Evolutionary conservation across 2,329 filamentous ascomycete species (phyloP).

Genomic region (Colletotrichum sublineola): DNA sequence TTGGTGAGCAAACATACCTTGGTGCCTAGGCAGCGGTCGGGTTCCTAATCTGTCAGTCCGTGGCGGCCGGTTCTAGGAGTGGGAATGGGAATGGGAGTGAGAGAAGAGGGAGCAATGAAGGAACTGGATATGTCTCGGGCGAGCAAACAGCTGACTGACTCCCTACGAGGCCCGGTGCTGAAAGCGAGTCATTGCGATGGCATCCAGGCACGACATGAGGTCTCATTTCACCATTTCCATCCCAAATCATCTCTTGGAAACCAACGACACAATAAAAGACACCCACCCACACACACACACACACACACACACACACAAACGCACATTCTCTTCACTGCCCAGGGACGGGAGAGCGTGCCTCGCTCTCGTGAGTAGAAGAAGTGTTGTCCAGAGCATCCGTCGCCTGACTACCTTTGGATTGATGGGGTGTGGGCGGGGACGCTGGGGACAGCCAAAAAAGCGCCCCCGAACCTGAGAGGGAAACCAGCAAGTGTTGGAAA

Average conservation of each 20-base stretch:
- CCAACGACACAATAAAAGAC: neutral
- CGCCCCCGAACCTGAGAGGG: neutral
- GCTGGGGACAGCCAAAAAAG: neutral
- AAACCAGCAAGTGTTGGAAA: neutral
- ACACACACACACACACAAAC: no score
- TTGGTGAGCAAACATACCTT: no score
- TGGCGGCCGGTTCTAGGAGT: no score
- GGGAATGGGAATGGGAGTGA: no score
- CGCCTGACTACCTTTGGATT: neutral
- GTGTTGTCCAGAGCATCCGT: neutral
- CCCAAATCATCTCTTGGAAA: neutral
- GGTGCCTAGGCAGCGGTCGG: neutral
- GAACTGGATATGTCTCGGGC: conserved; percentile 27
- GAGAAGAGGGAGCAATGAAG: neutral
- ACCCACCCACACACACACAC: no score
- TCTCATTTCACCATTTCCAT: neutral
- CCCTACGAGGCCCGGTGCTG: conserved; percentile 22
- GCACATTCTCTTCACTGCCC: no score
- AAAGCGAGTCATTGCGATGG: conserved; percentile 11
- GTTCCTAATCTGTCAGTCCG: neutral
- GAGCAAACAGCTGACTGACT: conserved; percentile 27
- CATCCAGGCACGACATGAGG: neutral
- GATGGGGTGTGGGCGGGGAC: no score
- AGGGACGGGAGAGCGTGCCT: neutral
- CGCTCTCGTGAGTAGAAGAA: neutral